Base-by-base conservation (phyloP, 768 basidiomycete genomes). In the Calocybe gangraenosa region DNA sequence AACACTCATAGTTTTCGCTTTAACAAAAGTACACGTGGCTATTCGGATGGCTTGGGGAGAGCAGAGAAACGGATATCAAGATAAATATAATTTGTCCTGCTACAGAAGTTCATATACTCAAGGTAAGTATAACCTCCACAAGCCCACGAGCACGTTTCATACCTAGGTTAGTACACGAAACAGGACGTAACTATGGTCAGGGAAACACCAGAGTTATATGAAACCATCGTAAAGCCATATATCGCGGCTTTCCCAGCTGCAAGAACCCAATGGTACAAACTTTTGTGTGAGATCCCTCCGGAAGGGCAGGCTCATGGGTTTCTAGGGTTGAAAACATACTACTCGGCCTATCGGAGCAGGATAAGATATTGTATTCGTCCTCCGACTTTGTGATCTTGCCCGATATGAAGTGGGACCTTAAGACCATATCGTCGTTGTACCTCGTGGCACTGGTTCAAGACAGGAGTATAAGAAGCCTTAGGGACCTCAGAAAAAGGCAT, bases 401-500 rank as follows among this genome's bases (percentile, higher is more conserved):
- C 0, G 95, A 99, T 65, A 87, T 96, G 81, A 98, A 97, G 68
- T 98, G 95, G 95, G 92, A 98, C 60, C 74, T 82, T 21, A 76
- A 69, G 18, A 87, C 81, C 0, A 52, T 87, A n/a, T 65, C 78
- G 0, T 78, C 89, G 1, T 71, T 99, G 42, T 98, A 99, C 62
- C 82, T 98, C 47, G 70, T 92, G 31, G 91, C 87, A 0, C 75
- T 99, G 46, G 78, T 75, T 0, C 75, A 78, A 25, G 78, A 84
- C 44, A 61, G 74, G 1, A 57, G 67, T 3, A 78, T 98, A 17
- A 73, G 73, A 21, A 86, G 82, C 34, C 64, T 98, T 6, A 79
- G 95, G 18, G 92, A 95, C 61, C 72, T 98, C 11, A 69, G 74
- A 1, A 68, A 65, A 20, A 58, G 55, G 0, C 92, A 98, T 55